Percentiles rank a stretch among this genome's conserved stretches.
phyloP scores from a whole-genome alignment of 495 filamentous ascomycete species.

The Penicillium salamii region DNA sequence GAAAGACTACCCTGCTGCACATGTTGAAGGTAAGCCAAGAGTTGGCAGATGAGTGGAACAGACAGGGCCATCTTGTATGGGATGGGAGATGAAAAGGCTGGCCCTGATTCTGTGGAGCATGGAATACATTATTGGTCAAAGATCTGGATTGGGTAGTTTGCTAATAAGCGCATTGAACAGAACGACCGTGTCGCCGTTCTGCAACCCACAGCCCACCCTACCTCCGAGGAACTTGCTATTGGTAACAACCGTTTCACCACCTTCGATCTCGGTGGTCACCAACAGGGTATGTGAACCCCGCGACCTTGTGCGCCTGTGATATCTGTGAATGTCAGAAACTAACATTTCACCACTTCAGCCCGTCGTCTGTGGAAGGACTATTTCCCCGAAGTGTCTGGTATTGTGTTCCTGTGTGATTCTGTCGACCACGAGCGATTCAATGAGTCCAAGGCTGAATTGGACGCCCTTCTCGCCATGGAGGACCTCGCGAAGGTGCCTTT shows the following conservation, averaged over 20 bases:
- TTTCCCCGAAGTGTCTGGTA: constrained; percentile 97
- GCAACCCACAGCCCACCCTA: constrained; percentile 85
- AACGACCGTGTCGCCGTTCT: constrained; percentile 94
- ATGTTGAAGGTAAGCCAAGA: constrained; percentile 77
- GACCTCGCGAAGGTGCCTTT: constrained; percentile 92
- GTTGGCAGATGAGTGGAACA: neutral
- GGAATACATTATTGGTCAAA: neutral
- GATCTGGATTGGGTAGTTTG: neutral
- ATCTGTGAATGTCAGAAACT: neutral
- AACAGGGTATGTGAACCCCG: constrained; percentile 67
- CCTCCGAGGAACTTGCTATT: constrained; percentile 94
- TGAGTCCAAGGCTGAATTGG: constrained; percentile 94
- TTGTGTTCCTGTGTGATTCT: constrained; percentile 97
- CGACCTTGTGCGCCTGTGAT: neutral
- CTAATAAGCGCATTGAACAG: constrained; percentile 37
- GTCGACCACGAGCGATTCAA: constrained; percentile 91
- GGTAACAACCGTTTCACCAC: constrained; percentile 97
- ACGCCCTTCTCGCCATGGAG: constrained; percentile 91
- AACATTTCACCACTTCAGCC: constrained; percentile 48
- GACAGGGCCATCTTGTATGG: neutral
- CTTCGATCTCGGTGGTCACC: constrained; percentile 95
- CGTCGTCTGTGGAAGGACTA: constrained; percentile 98
- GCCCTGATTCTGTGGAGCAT: neutral
- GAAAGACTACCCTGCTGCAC: constrained; percentile 90
- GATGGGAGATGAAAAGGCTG: too few relatives aligned